Base-by-base conservation (phyloP, 371 early-diverging fungal genomes). In the Mortierella sp. region DNA sequence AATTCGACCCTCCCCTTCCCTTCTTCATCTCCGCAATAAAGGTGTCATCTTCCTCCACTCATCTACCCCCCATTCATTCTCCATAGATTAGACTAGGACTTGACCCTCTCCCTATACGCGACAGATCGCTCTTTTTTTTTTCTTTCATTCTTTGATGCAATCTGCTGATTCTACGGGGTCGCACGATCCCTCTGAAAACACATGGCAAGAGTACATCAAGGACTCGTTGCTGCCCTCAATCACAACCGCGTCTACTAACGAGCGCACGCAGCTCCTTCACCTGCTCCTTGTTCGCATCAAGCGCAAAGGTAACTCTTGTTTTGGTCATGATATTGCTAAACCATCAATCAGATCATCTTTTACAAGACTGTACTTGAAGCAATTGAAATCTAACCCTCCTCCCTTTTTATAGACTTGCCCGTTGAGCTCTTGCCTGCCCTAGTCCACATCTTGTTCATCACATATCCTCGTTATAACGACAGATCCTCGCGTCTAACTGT, bases 381-480 rank as follows among this genome's bases (percentile, higher is more conserved):
- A 59, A 61, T 61, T 37, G 43, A 22, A 28, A 60, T 17, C 17
- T 13, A 47, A 47, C 51, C 23, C 56, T 15, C 28, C 31, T 64
- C 64, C 31, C 12, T 22, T n/a, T 3, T 22, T 23, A 23, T 76
- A 91, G 92, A 89, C 83, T 70, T 90, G 57, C 88, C 90, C 29
- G 83, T 85, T 12, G 88, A 90, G 77, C 68, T 81, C 35, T 79
- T 91, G 63, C 87, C 88, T 55, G 73, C 85, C 13, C 66, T 91
- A 49, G 76, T 91, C 53, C 87, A 86, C 55, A 71, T 89, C 57
- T 63, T 90, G 31, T 83, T 88, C 62, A 74, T 90, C 54, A 88
- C 90, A 49, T 88, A 89, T 75, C 77, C 90, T 29, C 90, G 92
- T 54, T 91, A 91, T 69, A 86, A 83, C 54, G 92, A 91, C 70